These are phyloP conservation scores for Miscanthus lutarioriparius DNA, from an alignment of 176 grass and related monocot species.

Conservation along the genomic window DNA sequence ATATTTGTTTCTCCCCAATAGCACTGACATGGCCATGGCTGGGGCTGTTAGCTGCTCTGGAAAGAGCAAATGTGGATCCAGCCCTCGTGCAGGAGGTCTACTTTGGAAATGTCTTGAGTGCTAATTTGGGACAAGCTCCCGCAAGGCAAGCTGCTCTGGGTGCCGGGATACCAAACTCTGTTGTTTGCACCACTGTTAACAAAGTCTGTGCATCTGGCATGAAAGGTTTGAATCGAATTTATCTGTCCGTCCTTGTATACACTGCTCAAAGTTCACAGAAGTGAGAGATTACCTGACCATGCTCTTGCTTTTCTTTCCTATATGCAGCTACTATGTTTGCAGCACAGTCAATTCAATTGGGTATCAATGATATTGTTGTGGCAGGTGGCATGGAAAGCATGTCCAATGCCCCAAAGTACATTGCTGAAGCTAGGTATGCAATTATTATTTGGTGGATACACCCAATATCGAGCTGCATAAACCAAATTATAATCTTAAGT, in stretches of 20 bases:
- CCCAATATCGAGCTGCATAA: neutral
- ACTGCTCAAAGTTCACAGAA: neutral
- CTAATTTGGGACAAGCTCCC: conserved; percentile 93
- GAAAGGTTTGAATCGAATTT: conserved; percentile 56
- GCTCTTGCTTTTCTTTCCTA: conserved; percentile 4
- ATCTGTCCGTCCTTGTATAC: neutral
- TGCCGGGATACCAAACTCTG: conserved; percentile 79
- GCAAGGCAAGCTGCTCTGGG: conserved; percentile 88
- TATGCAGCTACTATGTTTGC: conserved; percentile 77
- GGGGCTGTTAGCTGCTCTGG: conserved; percentile 59
- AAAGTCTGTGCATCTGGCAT: conserved; percentile 96
- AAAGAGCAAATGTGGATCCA: conserved; percentile 70
- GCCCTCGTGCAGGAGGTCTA: conserved; percentile 83
- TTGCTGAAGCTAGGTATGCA: conserved; percentile 78
- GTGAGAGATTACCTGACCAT: neutral
- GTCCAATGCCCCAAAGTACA: conserved; percentile 98
- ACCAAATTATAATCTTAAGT: neutral
- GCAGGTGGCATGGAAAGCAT: conserved; percentile 98
- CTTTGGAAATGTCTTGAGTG: conserved; percentile 93
- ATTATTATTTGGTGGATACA: neutral
- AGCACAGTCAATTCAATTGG: conserved; percentile 81
- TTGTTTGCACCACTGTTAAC: conserved; percentile 80
- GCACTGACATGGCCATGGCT: conserved; percentile 14
- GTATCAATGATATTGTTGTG: conserved; percentile 86
- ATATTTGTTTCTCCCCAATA: neutral